Evolutionary conservation across 306 rosid species (phyloP).

Genomic region (Begonia fuchsioides): DNA sequence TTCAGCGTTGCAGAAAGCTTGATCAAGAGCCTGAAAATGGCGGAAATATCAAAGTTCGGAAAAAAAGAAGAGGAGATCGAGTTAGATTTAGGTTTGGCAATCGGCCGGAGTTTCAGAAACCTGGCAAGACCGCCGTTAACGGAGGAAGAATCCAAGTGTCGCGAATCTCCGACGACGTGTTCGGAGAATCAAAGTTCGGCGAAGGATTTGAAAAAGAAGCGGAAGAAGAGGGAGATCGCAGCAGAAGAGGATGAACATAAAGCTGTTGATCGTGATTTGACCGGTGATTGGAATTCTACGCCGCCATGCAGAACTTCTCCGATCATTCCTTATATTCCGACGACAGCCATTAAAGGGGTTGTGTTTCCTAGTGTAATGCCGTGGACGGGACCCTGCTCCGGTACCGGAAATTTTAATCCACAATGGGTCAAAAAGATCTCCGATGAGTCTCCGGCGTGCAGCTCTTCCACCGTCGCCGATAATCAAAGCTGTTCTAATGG

Average conservation of each 20-base stretch:
- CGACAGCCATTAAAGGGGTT: conserved; percentile 18
- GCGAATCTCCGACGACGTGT: not conserved
- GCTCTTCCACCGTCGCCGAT: conserved; percentile 40
- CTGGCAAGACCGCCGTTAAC: too few relatives aligned
- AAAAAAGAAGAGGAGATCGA: conserved; percentile 29
- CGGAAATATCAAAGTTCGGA: conserved; percentile 10
- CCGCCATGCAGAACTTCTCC: not conserved
- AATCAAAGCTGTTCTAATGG: conserved; percentile 32
- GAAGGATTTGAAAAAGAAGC: conserved; percentile 14
- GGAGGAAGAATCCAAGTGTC: too few relatives aligned
- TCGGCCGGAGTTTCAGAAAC: too few relatives aligned
- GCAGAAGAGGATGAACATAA: conserved; percentile 4
- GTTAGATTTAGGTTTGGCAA: too few relatives aligned
- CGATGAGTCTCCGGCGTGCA: conserved; percentile 28
- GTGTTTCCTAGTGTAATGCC: conserved; percentile 10
- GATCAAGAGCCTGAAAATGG: conserved; percentile 9
- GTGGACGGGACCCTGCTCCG: conserved; percentile 3
- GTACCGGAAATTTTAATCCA: not conserved
- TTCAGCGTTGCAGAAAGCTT: not conserved
- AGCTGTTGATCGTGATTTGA: conserved; percentile 7
- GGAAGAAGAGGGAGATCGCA: conserved; percentile 6
- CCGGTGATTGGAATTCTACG: conserved; percentile 6
- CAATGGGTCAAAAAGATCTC: conserved; percentile 9
- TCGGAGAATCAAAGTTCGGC: conserved; percentile 2
- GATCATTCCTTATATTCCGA: conserved; percentile 1